phyloP scores from a whole-genome alignment of 2,329 filamentous ascomycete species.

The Allantophomopsis cytisporea region DNA sequence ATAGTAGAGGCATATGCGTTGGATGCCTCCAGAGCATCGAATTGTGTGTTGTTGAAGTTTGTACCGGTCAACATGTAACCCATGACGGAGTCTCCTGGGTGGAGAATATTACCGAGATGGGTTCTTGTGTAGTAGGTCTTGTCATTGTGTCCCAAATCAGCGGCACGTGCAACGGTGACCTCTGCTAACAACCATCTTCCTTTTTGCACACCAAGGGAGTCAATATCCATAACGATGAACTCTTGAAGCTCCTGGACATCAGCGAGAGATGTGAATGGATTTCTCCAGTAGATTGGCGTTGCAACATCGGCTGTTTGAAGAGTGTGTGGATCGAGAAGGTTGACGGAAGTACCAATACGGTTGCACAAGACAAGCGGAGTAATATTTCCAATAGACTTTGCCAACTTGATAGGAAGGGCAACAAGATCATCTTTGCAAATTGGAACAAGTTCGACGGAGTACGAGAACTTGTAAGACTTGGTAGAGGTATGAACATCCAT shows the following conservation, averaged over 20 bases:
- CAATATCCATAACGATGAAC: slow-evolving; percentile 91
- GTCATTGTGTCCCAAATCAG: slow-evolving; percentile 78
- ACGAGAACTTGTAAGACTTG: slow-evolving; percentile 91
- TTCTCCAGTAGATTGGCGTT: slow-evolving; percentile 76
- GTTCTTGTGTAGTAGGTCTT: slow-evolving; percentile 82
- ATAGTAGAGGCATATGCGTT: slow-evolving; percentile 65
- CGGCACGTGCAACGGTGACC: slow-evolving; percentile 73
- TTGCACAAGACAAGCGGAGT: slow-evolving; percentile 76
- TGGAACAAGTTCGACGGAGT: slow-evolving; percentile 76
- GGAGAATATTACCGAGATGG: slow-evolving; percentile 74
- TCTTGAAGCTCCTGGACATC: slow-evolving; percentile 79
- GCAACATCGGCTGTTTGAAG: slow-evolving; percentile 83
- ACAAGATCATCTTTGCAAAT: slow-evolving; percentile 97
- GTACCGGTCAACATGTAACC: slow-evolving; percentile 85
- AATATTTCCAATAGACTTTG: slow-evolving; percentile 80
- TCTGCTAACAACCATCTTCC: slow-evolving; percentile 80
- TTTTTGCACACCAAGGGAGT: slow-evolving; percentile 59
- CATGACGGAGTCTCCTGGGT: slow-evolving; percentile 83
- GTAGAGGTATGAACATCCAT: slow-evolving; percentile 83
- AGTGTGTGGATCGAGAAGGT: slow-evolving; percentile 79
- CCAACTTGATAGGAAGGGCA: slow-evolving; percentile 80
- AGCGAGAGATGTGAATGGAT: slow-evolving; percentile 72
- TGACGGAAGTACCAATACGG: slow-evolving; percentile 77
- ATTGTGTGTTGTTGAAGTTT: slow-evolving; percentile 84
- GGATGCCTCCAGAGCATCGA: slow-evolving; percentile 69